Base-by-base conservation (phyloP, 768 basidiomycete genomes). In the Kwoniella sp. region DNA sequence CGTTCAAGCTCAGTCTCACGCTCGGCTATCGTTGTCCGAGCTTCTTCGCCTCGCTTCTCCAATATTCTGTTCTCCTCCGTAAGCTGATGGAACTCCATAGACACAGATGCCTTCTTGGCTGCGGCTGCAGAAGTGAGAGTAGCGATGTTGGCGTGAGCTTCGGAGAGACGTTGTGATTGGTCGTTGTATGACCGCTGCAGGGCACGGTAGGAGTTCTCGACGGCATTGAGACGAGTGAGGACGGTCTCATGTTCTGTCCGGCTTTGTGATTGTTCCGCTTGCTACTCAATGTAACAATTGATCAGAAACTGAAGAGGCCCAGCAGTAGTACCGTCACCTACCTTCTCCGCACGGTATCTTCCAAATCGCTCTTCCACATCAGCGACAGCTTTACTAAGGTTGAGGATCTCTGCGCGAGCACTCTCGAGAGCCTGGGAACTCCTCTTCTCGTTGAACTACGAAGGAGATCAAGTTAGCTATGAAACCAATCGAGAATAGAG, bases 1-100 rank as follows among this genome's bases (percentile, higher is more conserved):
- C 84, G 84, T 25, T 89, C 89, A 87, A 91, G 90, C 70, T 95
- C 92, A 29, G 83, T 84, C 80, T 96, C 93, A 61, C 97, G 87
- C 41, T 84, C 84, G 25, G 92, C 89, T 0, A 97, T 88, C 58
- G 92, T 87, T 23, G 86, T 85, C 82, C 91, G 90, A 23, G 91
- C 87, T 68, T 93, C 90, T 58, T 88, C 87, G 77, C 93, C 92
- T 38, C 93, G 86, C 62, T 89, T 89, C 78, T 97, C 92, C 84
- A 96, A 88, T 83, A 93, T 86, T 7, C 85, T 82, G 12, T 93
- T 88, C 20, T 96, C 83, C 30, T 92, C 85, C 63, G 86, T 86
- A 70, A 93, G 81, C 13, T 87, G 86, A 45, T 85, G 87, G 1
- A 88, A 87, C 77, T 97, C 93, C 63, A 85, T 86, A 0, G 89